Base-by-base conservation (phyloP, 1,284 basidiomycete genomes). In the Leccinum griseonigrum region DNA sequence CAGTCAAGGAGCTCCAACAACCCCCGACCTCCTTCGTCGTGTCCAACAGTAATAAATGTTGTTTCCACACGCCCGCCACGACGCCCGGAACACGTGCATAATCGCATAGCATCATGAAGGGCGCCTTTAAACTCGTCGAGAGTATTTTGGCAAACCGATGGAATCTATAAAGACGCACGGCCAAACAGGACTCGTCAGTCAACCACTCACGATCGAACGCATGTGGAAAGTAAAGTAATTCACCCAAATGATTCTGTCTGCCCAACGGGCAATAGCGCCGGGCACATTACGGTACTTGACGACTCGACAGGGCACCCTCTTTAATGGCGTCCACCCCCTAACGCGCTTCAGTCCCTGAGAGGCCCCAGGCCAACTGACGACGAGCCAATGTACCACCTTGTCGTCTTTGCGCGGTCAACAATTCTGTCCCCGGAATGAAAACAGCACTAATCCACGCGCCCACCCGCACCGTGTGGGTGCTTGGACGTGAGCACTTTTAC, bases 401-500 rank as follows among this genome's bases (percentile, higher is more conserved):
- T 71, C 69, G 9, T 57, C 59, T 26, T 13, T 73, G 71, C 13
- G 74, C 71, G 13, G 68, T 74, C 63, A 71, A 52, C 1, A 75
- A 11, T 48, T 71, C 73, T 2, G 60, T 61, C 36, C 71, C 71
- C 0, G 58, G 63, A 9, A 71, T 59, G 32, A 71, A 68, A 38
- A 75, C 48, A 26, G 74, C 72, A 26, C 38, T 75, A 70, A 53
- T 71, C 71, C 13, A 75, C 69, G 2, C 50, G 61, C 1, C 14
- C 52, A 16, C 10, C 50, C 8, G 13, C 5, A 16, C 28, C 40
- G 16, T 43, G 51, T 0, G 16, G 7, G 6, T 60, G 9, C 43
- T 16, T 60, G 28, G 64, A 64, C 9, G 62, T 57, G 11, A 71
- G 56, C 18, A 58, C 57, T 2, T 43, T 57, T 0, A 70, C 58